Evolutionary conservation across 805 yeast genomes (phyloP), one percentile per base, ranked within the genome.

Genomic region (Starmerella scarabaei): DNA sequence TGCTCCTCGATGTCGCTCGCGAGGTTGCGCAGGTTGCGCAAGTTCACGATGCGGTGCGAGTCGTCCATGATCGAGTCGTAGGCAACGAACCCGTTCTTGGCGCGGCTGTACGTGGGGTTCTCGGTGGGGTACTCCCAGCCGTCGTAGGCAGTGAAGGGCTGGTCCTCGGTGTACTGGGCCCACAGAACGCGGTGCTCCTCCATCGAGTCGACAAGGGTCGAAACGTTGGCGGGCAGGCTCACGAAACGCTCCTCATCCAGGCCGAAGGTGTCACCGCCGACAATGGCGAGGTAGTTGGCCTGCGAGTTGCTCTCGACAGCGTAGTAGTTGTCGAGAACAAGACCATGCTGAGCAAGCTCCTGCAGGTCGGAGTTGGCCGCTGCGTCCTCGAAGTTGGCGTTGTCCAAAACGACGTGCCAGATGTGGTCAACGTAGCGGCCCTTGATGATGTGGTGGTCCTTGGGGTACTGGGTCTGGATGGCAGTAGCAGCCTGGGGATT

Each of bases 141-240:
- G 41, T 61, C 53, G 62, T 55, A 70, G 30, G 73, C 75, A 34
- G 73, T 54, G 62, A 69, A 70, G 31, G 75, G 75, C 60, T 60
- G 48, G 53, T 67, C 66, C 58, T 70, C 72, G 55, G 68, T 66
- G 60, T 70, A 70, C 57, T 69, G 71, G 39, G 63, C 72, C 72
- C 73, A 70, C 15, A 73, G 62, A 43, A 70, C 67, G 23, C 59
- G 59, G 51, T 58, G 59, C 42, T 58, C 54, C 50, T 71, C 72
- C 40, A 69, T 55, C 42, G 69, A 56, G 51, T 70, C 75, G 14
- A 61, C 73, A 24, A 71, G 45, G 30, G 66, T 61, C 30, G 73
- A 68, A 29, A 71, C 64, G 52, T 70, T 68, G 21, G 50, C 27
- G 36, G 75, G 75, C 35, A 69, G 48, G 9, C 57, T 42, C 45